Percentiles rank a stretch among this genome's conserved stretches.
Evolutionary conservation across 116 monocot species (phyloP).

Genomic region (Zostera marina): DNA sequence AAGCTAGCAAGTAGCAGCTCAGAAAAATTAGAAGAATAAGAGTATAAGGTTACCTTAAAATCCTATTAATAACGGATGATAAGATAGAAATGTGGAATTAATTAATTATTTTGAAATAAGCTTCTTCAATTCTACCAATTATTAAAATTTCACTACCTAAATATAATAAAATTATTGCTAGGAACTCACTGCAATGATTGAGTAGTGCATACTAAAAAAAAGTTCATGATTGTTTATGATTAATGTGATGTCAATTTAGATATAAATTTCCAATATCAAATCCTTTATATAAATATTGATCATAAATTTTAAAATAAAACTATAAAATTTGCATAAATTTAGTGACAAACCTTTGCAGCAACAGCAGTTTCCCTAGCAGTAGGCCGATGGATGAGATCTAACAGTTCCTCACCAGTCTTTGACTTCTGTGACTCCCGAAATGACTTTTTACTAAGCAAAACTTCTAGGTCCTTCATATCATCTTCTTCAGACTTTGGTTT

Average conservation of each 20-base stretch:
- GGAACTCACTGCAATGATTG: no score
- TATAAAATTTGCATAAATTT: neutral
- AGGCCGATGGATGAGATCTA: constrained; percentile 93
- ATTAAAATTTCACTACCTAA: neutral
- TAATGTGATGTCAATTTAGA: no score
- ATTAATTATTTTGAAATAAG: no score
- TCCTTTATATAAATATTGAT: no score
- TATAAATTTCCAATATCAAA: no score
- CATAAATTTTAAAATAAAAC: neutral
- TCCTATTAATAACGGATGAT: no score
- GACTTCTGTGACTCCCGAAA: constrained; percentile 80
- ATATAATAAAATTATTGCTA: neutral
- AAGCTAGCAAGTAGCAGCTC: no score
- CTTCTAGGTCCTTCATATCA: constrained; percentile 85
- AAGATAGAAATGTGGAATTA: no score
- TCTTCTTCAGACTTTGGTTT: constrained; percentile 71
- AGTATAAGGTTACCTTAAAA: neutral
- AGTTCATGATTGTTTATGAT: no score
- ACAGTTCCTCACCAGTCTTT: constrained; percentile 94
- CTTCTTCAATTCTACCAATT: neutral
- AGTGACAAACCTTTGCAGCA: constrained; percentile 62
- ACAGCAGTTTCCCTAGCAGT: constrained; percentile 93
- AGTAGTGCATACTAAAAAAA: no score
- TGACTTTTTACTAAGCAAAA: constrained; percentile 72
- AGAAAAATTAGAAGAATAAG: neutral